phyloP scores from a whole-genome alignment of 371 early-diverging fungal genomes.

The Mucor piriformis region DNA sequence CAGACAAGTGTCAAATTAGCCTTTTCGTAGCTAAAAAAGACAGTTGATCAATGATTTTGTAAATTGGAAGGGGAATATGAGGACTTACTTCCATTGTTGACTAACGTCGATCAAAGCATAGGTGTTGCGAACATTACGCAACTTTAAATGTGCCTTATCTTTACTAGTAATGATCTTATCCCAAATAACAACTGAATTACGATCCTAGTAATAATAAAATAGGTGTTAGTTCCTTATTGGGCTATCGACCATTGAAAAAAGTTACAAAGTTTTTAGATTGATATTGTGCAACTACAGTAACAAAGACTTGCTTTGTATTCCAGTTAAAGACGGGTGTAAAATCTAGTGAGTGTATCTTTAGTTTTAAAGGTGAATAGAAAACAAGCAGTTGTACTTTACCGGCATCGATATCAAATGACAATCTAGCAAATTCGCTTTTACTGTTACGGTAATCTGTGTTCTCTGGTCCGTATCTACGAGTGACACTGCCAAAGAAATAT shows the following conservation, averaged over 20 bases:
- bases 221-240: background rate
- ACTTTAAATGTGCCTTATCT: constrained; percentile 66
- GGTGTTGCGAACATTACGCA: constrained; percentile 71
- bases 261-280: constrained; percentile 65
- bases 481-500: constrained; percentile 34
- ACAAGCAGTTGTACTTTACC: constrained; percentile 39
- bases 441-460: constrained; percentile 64
- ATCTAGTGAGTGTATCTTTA: constrained; percentile 52
- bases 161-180: constrained; percentile 82
- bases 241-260: too few relatives aligned
- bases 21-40: constrained; percentile 36
- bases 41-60: too few relatives aligned
- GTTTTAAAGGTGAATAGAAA: background rate
- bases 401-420: constrained; percentile 77
- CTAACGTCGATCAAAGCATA: constrained; percentile 73
- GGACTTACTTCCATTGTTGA: constrained; percentile 67
- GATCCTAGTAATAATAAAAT: constrained; percentile 28
- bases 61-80: background rate
- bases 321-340: constrained; percentile 88
- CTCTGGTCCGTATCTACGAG: constrained; percentile 65
- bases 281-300: constrained; percentile 87
- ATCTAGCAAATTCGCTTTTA: constrained; percentile 68
- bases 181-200: constrained; percentile 91
- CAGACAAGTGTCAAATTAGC: constrained; percentile 85
- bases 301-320: constrained; percentile 97